Percentiles rank a stretch among this genome's conserved stretches.
phyloP scores from a whole-genome alignment of 2,329 filamentous ascomycete genomes.

The Herpotrichia juniperi region DNA sequence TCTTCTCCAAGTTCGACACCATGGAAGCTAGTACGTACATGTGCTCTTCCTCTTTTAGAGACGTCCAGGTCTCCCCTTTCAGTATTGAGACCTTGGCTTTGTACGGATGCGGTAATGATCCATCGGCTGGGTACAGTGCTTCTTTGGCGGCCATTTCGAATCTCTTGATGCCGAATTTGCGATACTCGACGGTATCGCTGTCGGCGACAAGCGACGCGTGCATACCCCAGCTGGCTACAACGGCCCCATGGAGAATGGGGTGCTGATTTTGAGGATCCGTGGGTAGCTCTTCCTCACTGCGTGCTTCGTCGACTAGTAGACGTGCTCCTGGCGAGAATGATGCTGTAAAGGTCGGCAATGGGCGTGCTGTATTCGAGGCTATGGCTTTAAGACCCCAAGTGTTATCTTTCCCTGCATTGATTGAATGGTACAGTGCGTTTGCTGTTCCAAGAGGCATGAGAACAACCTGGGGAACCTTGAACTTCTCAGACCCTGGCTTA shows the following conservation, averaged over 20 bases:
- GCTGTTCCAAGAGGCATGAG: slow-evolving; percentile 60
- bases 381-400: slow-evolving; percentile 51
- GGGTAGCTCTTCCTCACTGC: slow-evolving; percentile 47
- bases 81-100: slow-evolving; percentile 57
- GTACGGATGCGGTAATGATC: slow-evolving; percentile 62
- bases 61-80: slow-evolving; percentile 32
- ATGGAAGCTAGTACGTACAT: slow-evolving; percentile 78
- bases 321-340: slow-evolving; percentile 53
- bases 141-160: slow-evolving; percentile 86
- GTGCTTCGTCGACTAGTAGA: slow-evolving; percentile 51
- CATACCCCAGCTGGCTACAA: slow-evolving; percentile 89
- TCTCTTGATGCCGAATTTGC: slow-evolving; percentile 75
- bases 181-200: slow-evolving; percentile 83
- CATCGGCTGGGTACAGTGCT: slow-evolving; percentile 66
- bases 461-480: slow-evolving; percentile 60
- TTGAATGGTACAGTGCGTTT: slow-evolving; percentile 57
- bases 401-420: slow-evolving; percentile 43
- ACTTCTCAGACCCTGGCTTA: slow-evolving; percentile 26
- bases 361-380: slow-evolving; percentile 36
- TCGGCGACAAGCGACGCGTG: slow-evolving; percentile 89
- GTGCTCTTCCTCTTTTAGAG: slow-evolving; percentile 59
- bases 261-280: slow-evolving; percentile 22
- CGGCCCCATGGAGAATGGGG: slow-evolving; percentile 67
- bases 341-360: slow-evolving; percentile 51
- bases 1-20: slow-evolving; percentile 81